Conservation (phyloP, 768 basidiomycete genomes). For the button mushroom (Agaricus bisporus) region DNA sequence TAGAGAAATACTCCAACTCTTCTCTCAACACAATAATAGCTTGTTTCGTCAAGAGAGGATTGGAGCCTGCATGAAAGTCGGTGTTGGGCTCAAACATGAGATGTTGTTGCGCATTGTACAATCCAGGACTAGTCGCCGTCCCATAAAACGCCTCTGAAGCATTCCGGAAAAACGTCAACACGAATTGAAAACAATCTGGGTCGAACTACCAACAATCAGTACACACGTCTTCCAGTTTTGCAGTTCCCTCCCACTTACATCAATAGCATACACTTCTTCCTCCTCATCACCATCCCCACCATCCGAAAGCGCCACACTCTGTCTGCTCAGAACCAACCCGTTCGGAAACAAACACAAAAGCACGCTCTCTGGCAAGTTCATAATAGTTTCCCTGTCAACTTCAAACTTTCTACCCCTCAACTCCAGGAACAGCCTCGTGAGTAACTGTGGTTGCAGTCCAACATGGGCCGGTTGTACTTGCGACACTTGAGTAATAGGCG, state of each 20-base stretch:
- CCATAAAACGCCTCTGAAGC: slow-evolving; percentile 94
- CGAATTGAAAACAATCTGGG: slow-evolving; percentile 92
- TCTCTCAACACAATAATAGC: slow-evolving; percentile 98
- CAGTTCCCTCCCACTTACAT: slow-evolving; percentile 55
- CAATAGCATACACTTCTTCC: slow-evolving; percentile 93
- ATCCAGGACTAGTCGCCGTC: slow-evolving; percentile 60
- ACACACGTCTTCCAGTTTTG: not conserved
- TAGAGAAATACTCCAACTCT: slow-evolving; percentile 97
- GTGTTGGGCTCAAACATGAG: slow-evolving; percentile 59
- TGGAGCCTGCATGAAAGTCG: slow-evolving; percentile 62
- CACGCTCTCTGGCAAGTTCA: slow-evolving; percentile 97
- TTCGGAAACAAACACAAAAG: slow-evolving; percentile 96
- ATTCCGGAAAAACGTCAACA: slow-evolving; percentile 85
- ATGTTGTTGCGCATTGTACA: slow-evolving; percentile 75
- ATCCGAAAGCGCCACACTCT: slow-evolving; percentile 69
- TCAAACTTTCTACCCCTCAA: slow-evolving; percentile 87
- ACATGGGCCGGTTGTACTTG: slow-evolving; percentile 62
- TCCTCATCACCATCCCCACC: slow-evolving; percentile 65
- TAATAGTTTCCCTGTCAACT: slow-evolving; percentile 95
- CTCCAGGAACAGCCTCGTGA: slow-evolving; percentile 87
- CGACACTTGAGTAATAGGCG: slow-evolving; percentile 56
- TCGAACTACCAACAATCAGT: slow-evolving; percentile 63
- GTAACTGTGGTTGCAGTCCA: slow-evolving; percentile 78
- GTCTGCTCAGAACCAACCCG: slow-evolving; percentile 87
- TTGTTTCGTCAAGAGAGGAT: slow-evolving; percentile 91